phyloP scores from a whole-genome alignment of 2,329 filamentous ascomycete species.

The Neurospora sp. region DNA sequence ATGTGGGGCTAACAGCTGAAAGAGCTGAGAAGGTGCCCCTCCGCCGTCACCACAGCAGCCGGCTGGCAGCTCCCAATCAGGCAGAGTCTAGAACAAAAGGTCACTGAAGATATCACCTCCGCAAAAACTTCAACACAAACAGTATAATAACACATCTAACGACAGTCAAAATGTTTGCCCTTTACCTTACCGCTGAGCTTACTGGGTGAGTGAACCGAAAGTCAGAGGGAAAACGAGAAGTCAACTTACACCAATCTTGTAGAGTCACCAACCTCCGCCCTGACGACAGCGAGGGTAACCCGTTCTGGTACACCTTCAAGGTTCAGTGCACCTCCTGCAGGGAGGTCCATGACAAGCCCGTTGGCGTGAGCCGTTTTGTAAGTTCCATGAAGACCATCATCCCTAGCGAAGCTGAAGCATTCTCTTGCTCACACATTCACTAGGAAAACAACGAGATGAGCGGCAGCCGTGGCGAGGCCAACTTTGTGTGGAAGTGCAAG shows the following conservation, averaged over 20 bases:
- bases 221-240: neutral
- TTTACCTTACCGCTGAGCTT: slow-evolving; percentile 59
- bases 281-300: slow-evolving; percentile 66
- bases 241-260: slow-evolving; percentile 4
- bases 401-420: neutral
- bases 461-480: slow-evolving; percentile 88
- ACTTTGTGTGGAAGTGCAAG: slow-evolving; percentile 99
- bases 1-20: neutral
- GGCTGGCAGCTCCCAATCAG: neutral
- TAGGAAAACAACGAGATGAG: slow-evolving; percentile 87
- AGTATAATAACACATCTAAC: neutral
- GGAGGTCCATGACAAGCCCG: slow-evolving; percentile 77
- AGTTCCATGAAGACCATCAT: slow-evolving; percentile 22
- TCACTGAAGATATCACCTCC: neutral
- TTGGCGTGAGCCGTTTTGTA: slow-evolving; percentile 84
- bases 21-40: neutral
- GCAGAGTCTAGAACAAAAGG: neutral
- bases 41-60: neutral
- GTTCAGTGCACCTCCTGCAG: slow-evolving; percentile 98
- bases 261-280: slow-evolving; percentile 89
- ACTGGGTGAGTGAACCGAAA: slow-evolving; percentile 43
- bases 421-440: neutral
- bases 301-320: slow-evolving; percentile 96
- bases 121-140: neutral
- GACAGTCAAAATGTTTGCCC: slow-evolving; percentile 46